Percentiles rank a stretch among this genome's conserved stretches.
Conservation (phyloP, 1,139 yeast species). For the Blastobotrys niveus region DNA sequence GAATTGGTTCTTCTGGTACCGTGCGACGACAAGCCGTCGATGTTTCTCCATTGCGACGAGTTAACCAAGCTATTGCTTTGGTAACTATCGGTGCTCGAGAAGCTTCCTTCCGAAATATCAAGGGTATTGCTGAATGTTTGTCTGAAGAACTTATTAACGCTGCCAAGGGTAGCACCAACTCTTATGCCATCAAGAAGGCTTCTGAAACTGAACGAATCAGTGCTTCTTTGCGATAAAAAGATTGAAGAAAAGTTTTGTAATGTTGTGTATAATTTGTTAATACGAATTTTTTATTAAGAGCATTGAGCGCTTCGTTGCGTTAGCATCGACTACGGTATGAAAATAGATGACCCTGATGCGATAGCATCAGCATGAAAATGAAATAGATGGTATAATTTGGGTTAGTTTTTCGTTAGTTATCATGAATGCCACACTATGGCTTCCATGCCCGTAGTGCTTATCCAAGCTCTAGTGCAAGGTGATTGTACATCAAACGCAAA, state of each 20-base stretch:
- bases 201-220: conserved; percentile 91
- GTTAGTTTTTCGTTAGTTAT: no score
- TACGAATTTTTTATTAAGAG: no score
- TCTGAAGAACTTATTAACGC: conserved; percentile 99
- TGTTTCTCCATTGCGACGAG: conserved; percentile 99
- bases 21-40: conserved; percentile 99
- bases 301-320: no score
- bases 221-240: conserved; percentile 43
- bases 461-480: no score
- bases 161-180: conserved; percentile 99
- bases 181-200: conserved; percentile 99
- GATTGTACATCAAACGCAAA: no score
- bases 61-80: conserved; percentile 97
- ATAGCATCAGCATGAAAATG: no score
- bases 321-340: no score
- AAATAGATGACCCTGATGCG: no score
- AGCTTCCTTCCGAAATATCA: conserved; percentile 99
- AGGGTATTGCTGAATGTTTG: conserved; percentile 99
- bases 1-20: conserved; percentile 99
- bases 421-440: no score
- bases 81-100: conserved; percentile 99
- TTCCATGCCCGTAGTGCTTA: no score
- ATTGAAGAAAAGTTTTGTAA: neutral
- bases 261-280: conserved; percentile 7
- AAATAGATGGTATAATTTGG: no score